phyloP scores from a whole-genome alignment of 2,329 filamentous ascomycete species.

The Paraconiothyrium brasiliense region DNA sequence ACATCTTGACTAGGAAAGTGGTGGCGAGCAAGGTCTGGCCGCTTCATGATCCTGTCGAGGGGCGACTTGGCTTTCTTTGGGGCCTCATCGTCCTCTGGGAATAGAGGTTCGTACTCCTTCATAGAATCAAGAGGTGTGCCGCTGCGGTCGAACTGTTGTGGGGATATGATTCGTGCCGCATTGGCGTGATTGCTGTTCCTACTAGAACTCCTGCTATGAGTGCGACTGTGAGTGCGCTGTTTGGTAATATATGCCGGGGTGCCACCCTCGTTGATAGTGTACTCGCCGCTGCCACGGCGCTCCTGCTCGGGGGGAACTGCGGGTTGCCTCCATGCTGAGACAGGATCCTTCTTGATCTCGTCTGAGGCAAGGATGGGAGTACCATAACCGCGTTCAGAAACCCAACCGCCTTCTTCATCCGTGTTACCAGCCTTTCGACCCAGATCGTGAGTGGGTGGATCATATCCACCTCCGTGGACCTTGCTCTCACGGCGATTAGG shows the following conservation, averaged over 20 bases:
- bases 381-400: slow-evolving; percentile 70
- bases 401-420: slow-evolving; percentile 58
- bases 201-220: slow-evolving; percentile 58
- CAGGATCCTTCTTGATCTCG: slow-evolving; percentile 79
- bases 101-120: slow-evolving; percentile 93
- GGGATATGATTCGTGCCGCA: slow-evolving; percentile 37
- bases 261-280: slow-evolving; percentile 58
- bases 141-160: slow-evolving; percentile 60
- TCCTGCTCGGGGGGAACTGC: slow-evolving; percentile 78
- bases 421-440: slow-evolving; percentile 57
- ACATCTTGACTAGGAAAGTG: slow-evolving; percentile 95
- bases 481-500: slow-evolving; percentile 59
- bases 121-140: slow-evolving; percentile 83
- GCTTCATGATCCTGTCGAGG: slow-evolving; percentile 67
- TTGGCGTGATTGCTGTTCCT: slow-evolving; percentile 69
- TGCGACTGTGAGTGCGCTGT: slow-evolving; percentile 63
- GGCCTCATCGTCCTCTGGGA: slow-evolving; percentile 76
- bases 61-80: slow-evolving; percentile 62
- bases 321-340: slow-evolving; percentile 75
- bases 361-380: slow-evolving; percentile 89
- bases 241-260: slow-evolving; percentile 57
- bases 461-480: slow-evolving; percentile 60
- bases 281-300: slow-evolving; percentile 64
- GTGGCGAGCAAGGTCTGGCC: slow-evolving; percentile 58
- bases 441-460: slow-evolving; percentile 62